Base-by-base conservation (phyloP, 805 yeast species). In the Kluyveromyces dobzhanskii region DNA sequence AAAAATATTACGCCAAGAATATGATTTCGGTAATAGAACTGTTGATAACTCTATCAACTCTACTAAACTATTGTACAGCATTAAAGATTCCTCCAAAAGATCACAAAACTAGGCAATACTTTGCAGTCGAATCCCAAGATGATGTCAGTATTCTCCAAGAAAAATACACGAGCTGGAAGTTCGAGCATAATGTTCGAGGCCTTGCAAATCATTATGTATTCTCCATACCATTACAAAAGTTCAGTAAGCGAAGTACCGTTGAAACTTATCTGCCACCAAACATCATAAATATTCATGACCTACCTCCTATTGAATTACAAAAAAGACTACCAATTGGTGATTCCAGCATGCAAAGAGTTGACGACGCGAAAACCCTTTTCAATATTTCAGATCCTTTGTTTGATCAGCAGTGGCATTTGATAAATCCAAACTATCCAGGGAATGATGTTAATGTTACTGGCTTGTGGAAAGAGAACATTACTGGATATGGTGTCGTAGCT, bases 321-420 rank as follows among this genome's bases (percentile, higher is more conserved):
- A 75, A 71, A 51, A 66, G 94, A 52, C 55, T 71, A 12, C 85
- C 90, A 0, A 69, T 80, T 6, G 68, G 67, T 1, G 87, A 78
- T 51, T 76, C 83, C 1, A 69, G 80, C 9, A 62, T 71, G 56
- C 48, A 57, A 33, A 67, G 68, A 0, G 54, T 76, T 7, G 59
- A 61, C 32, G 65, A 70, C 7, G 80, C 75, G 0, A 65, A 66
- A 41, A 65, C 70, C 16, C 59, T 69, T 40, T 73, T 87, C 39
- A 64, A 61, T 8, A 90, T 92, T 38, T 57, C 70, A 14, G 98
- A 92, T 62, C 98, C 98, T 0, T 62, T 72, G n/a, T 90, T 92
- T 54, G 57, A 61, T 9, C 67, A 72, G 28, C 98, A 92, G 62
- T 92, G 98, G 98, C 97, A 90, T 61, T 61, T 92, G n/a, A 62